These are phyloP conservation scores for Breviolum minutum DNA, from an alignment of 73 alveolate species.

Conservation along the genomic window DNA sequence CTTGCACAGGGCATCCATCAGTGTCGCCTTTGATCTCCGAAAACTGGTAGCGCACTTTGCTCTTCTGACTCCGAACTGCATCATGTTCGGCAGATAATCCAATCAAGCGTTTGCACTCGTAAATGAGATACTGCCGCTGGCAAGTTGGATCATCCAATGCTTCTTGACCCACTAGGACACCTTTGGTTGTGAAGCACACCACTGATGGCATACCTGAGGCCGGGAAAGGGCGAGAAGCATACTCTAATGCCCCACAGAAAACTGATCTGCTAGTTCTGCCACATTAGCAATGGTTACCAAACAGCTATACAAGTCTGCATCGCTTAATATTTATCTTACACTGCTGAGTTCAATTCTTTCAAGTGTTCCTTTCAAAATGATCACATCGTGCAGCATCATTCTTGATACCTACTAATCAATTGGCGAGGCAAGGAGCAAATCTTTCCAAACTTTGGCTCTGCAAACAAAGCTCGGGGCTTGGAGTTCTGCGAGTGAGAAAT, in stretches of 20 bases:
- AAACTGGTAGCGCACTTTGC: background rate
- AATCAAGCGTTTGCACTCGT: slow-evolving; percentile 95
- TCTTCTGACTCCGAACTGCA: background rate
- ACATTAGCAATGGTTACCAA: slow-evolving; percentile 65
- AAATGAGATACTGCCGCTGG: background rate
- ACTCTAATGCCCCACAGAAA: background rate
- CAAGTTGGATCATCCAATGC: slow-evolving; percentile 95
- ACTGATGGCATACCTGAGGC: background rate
- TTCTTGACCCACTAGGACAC: slow-evolving; percentile 97
- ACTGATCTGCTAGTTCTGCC: slow-evolving; percentile 91
- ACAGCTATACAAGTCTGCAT: no score
- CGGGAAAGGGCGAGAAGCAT: background rate
- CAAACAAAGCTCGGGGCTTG: no score
- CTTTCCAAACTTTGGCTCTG: no score
- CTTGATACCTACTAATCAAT: no score
- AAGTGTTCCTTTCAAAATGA: no score
- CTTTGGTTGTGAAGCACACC: slow-evolving; percentile 16
- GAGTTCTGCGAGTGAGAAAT: slow-evolving; percentile 91
- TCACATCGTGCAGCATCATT: no score
- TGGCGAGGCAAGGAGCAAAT: no score
- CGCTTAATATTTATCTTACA: no score
- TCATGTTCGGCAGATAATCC: background rate
- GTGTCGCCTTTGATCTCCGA: background rate
- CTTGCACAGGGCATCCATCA: background rate
- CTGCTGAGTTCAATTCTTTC: no score